Percentiles rank a stretch among this genome's conserved stretches.
phyloP scores from a whole-genome alignment of 495 filamentous ascomycete species.

The Penicillium samsonianum region DNA sequence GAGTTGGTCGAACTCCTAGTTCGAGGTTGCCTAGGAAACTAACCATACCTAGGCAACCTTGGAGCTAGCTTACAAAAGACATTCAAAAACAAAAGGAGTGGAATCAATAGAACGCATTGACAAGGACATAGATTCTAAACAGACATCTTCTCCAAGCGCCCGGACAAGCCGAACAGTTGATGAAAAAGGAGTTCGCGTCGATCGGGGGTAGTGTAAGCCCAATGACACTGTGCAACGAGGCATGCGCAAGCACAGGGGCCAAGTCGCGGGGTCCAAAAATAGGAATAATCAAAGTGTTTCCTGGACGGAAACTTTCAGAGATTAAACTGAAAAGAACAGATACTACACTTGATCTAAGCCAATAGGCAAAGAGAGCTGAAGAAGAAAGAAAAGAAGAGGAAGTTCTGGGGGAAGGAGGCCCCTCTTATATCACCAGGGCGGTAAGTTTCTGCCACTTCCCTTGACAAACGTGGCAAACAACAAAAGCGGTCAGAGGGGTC shows the following conservation, averaged over 20 bases:
- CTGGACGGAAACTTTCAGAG: conserved; percentile 66
- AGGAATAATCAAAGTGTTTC: conserved; percentile 81
- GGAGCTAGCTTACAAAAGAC: too few relatives aligned
- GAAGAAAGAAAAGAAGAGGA: conserved; percentile 51
- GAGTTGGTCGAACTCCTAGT: too few relatives aligned
- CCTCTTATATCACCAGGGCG: neutral
- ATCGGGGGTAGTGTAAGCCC: conserved; percentile 86
- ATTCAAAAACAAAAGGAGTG: too few relatives aligned
- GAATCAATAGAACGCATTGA: too few relatives aligned
- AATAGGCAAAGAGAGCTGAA: conserved; percentile 61
- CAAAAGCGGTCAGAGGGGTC: too few relatives aligned
- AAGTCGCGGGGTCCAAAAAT: conserved; percentile 64
- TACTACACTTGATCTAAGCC: conserved; percentile 97
- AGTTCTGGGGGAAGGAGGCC: conserved; percentile 17
- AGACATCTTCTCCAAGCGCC: neutral
- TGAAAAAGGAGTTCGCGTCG: conserved; percentile 71
- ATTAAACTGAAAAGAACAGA: conserved; percentile 99
- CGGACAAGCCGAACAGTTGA: neutral
- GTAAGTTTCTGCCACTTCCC: neutral
- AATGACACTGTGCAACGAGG: conserved; percentile 72
- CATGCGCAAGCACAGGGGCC: conserved; percentile 85
- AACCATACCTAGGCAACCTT: too few relatives aligned
- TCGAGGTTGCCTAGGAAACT: too few relatives aligned
- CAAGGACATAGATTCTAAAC: too few relatives aligned
- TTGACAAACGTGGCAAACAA: neutral